phyloP scores from a whole-genome alignment of 2,329 filamentous ascomycete genomes.

The Fusarium pseudonygamai region DNA sequence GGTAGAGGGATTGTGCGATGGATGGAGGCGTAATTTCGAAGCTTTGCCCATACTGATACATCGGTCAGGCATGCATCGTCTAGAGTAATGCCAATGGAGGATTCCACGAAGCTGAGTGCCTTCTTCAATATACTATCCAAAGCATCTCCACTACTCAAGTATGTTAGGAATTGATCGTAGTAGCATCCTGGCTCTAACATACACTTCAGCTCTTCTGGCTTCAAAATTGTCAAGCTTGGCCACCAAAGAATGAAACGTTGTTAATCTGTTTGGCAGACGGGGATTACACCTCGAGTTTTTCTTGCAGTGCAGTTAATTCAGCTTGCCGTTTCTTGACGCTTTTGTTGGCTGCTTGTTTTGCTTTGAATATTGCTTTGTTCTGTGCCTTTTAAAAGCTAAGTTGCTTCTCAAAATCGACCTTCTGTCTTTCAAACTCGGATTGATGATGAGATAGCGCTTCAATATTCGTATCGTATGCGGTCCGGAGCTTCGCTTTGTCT shows the following conservation, averaged over 20 bases:
- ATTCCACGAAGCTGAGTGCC: neutral
- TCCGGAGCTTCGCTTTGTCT: neutral
- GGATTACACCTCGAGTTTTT: neutral
- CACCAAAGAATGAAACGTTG: neutral
- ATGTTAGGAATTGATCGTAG: neutral
- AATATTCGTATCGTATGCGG: neutral
- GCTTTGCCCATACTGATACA: neutral
- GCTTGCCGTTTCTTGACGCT: neutral
- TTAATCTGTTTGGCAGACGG: neutral
- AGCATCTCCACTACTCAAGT: neutral
- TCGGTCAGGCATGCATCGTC: neutral
- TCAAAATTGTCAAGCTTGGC: neutral
- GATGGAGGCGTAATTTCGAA: neutral
- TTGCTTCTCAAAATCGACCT: neutral
- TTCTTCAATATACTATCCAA: neutral
- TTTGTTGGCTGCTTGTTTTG: neutral
- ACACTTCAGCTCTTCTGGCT: neutral
- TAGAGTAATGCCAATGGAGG: neutral
- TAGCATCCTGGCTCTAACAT: neutral
- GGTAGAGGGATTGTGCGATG: neutral
- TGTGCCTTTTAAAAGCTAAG: neutral
- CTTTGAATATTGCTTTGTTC: neutral
- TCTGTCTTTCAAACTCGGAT: neutral
- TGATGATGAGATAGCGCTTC: neutral
- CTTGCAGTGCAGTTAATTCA: neutral